A percentile compares a stretch with the other conserved stretches of the same genome.
Evolutionary conservation across 345 rosid species (phyloP).

Genomic region (Anastatica hierochuntica): DNA sequence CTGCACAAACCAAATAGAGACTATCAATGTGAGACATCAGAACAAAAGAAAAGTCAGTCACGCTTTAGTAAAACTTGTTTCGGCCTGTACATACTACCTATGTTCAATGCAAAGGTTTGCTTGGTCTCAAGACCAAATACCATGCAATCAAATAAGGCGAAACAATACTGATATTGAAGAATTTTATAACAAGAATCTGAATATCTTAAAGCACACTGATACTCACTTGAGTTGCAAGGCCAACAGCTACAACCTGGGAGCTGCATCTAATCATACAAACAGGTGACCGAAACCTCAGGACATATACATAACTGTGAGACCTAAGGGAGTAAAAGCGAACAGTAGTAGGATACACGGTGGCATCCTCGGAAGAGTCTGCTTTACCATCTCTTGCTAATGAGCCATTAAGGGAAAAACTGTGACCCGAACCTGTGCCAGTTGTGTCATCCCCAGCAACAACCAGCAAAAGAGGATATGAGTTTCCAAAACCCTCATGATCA

Average conservation of each 20-base stretch:
- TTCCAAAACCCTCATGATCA: slow-evolving; percentile 51
- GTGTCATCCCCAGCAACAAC: slow-evolving; percentile 71
- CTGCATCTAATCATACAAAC: slow-evolving; percentile 95
- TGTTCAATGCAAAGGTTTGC: slow-evolving; percentile 1
- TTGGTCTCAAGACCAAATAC: slow-evolving; percentile 7
- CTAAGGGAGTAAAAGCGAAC: slow-evolving; percentile 84
- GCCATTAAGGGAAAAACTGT: slow-evolving; percentile 25
- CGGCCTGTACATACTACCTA: neutral
- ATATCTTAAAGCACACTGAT: slow-evolving; percentile 4
- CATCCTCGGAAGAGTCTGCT: slow-evolving; percentile 42
- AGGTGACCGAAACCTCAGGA: slow-evolving; percentile 81
- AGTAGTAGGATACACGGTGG: slow-evolving; percentile 45
- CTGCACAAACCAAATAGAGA: slow-evolving; percentile 35
- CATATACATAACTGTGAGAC: slow-evolving; percentile 75
- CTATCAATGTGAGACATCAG: neutral
- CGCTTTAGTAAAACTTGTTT: neutral
- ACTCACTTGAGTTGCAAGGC: slow-evolving; percentile 85
- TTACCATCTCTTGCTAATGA: slow-evolving; percentile 40
- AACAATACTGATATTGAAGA: neutral
- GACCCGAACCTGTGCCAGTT: slow-evolving; percentile 12
- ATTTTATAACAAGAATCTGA: slow-evolving; percentile 1
- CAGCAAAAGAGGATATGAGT: slow-evolving; percentile 69
- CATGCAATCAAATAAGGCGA: neutral
- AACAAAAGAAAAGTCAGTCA: neutral
- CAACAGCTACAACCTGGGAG: slow-evolving; percentile 67